Percentiles rank a stretch among this genome's conserved stretches.
Evolutionary conservation across 2,329 filamentous ascomycete species (phyloP).

Genomic region (Hypomyces rosellus): DNA sequence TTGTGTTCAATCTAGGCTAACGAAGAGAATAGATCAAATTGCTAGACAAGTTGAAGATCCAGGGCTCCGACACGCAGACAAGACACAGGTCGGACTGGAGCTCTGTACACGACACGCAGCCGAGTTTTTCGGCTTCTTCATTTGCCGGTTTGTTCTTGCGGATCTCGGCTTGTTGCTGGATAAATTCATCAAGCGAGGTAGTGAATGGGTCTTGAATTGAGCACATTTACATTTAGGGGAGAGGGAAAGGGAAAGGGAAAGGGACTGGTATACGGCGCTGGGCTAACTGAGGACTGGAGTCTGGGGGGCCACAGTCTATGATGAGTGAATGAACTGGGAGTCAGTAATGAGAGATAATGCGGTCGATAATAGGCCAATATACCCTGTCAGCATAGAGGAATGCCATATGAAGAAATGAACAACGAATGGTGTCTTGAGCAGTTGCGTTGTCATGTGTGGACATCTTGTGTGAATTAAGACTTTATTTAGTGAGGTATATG

Average conservation of each 20-base stretch:
- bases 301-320: neutral
- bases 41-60: constrained; percentile 94
- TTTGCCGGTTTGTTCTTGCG: constrained; percentile 87
- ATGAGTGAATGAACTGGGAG: constrained; percentile 6
- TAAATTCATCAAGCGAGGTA: constrained; percentile 94
- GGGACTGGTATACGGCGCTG: neutral
- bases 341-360: constrained; percentile 4
- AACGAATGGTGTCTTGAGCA: neutral
- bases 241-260: neutral
- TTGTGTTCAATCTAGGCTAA: constrained; percentile 19
- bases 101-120: constrained; percentile 87
- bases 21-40: constrained; percentile 66
- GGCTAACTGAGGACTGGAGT: neutral
- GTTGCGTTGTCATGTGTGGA: neutral
- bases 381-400: neutral
- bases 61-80: constrained; percentile 82
- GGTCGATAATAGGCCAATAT: neutral
- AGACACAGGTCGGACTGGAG: constrained; percentile 92
- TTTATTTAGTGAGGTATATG: no score
- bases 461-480: neutral
- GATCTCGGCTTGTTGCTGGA: constrained; percentile 83
- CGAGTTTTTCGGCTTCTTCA: constrained; percentile 96
- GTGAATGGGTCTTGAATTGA: constrained; percentile 68
- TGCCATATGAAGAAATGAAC: neutral
- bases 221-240: neutral